These are phyloP conservation scores for Malassezia psittaci DNA, from an alignment of 1,284 basidiomycete genomes.

Conservation along the genomic window DNA sequence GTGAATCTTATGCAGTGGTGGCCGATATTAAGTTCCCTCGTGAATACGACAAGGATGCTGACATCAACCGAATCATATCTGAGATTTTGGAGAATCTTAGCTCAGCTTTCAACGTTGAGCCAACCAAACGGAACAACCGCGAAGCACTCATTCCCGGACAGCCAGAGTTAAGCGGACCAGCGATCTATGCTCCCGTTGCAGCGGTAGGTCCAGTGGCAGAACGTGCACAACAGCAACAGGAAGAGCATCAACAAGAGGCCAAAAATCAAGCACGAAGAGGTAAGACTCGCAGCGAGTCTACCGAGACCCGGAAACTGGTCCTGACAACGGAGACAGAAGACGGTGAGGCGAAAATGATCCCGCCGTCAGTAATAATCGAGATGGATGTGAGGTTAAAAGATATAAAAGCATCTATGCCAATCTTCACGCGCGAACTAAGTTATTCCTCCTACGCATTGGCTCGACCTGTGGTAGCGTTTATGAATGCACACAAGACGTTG, in stretches of 20 bases:
- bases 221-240: slow-evolving; percentile 29
- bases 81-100: slow-evolving; percentile 78
- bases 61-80: slow-evolving; percentile 64
- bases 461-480: slow-evolving; percentile 93
- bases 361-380: slow-evolving; percentile 61
- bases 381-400: slow-evolving; percentile 92
- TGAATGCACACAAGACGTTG: slow-evolving; percentile 50
- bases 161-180: slow-evolving; percentile 71
- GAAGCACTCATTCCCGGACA: slow-evolving; percentile 72
- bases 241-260: slow-evolving; percentile 10
- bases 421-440: slow-evolving; percentile 54
- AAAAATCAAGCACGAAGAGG: slow-evolving; percentile 2
- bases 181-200: slow-evolving; percentile 62
- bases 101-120: slow-evolving; percentile 21
- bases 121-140: slow-evolving; percentile 18
- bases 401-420: slow-evolving; percentile 84
- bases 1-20: slow-evolving; percentile 55
- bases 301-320: not conserved
- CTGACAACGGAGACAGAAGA: not conserved
- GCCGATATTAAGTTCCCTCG: slow-evolving; percentile 94
- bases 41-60: slow-evolving; percentile 66
- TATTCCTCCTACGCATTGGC: slow-evolving; percentile 91
- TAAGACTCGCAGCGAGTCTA: slow-evolving; percentile 2
- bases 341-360: slow-evolving; percentile 10
- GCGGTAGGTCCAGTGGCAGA: slow-evolving; percentile 39